Evolutionary conservation across 2,329 filamentous ascomycete genomes (phyloP), one percentile per base, ranked within the genome.

Genomic region (Periconia sp.): DNA sequence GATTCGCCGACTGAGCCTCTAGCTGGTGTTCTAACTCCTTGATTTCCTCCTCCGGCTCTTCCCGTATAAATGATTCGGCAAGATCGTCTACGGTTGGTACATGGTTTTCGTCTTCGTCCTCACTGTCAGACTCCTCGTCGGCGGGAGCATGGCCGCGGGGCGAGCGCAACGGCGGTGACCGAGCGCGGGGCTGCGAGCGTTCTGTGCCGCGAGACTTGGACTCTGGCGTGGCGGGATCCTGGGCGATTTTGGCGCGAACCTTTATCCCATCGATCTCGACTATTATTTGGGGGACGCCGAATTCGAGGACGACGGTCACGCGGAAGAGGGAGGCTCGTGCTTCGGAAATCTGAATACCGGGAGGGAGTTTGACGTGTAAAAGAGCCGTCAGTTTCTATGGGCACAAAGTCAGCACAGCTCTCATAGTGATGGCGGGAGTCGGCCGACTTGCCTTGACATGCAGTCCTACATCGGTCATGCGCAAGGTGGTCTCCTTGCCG

Each of bases 391-490:
- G 82, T 85, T 93, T 94, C 91, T 96, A 59, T 95, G 58, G n/a
- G 35, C 14, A 33, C 47, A 69, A 37, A 71, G 66, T 47, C 58
- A 30, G 43, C 27, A 41, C 8, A 27, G 23, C 8, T 3, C 23
- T 27, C 23, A 27, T 27, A 8, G 23, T 8, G 23, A 27, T 27
- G 23, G 23, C 10, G 15, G 15, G 15, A 31, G 17, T 19, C 43
- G 2, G 18, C 3, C 17, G 6, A 14, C 27, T 33, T 79, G 90
- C 91, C 80, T 91, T 84, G 55, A 92, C 77, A 70, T 87, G 89
- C 59, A 97, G 78, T 2, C 89, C 91, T 53, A 97, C 88, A 81
- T 97, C 89, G 63, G 88, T 86, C 63, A 97, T 87, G 73, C 96
- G 92, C 43, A 97, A 82, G 1, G 89, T 88, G 41, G 88, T 94